These are phyloP conservation scores for Trypanosoma melophagium DNA, from an alignment of 208 protist species.

Conservation along the genomic window DNA sequence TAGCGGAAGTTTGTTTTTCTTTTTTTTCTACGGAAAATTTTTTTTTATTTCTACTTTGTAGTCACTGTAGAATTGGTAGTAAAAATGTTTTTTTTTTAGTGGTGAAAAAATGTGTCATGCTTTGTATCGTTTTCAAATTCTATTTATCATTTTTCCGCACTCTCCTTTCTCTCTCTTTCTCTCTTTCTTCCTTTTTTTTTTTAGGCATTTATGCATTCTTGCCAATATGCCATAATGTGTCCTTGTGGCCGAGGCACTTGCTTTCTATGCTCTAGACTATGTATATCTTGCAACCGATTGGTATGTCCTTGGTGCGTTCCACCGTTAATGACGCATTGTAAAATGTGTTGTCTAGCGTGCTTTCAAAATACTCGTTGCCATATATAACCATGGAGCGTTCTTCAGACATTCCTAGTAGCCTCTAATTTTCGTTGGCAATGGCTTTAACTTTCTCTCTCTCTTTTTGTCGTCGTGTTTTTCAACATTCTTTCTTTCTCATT, in stretches of 20 bases:
- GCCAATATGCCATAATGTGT: slow-evolving; percentile 44
- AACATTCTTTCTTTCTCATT: no score
- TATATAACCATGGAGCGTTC: slow-evolving; percentile 33
- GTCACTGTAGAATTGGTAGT: no score
- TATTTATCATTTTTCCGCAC: background rate
- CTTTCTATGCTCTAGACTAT: slow-evolving; percentile 57
- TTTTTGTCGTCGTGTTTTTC: background rate
- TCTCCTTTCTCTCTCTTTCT: slow-evolving; percentile 25
- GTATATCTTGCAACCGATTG: slow-evolving; percentile 61
- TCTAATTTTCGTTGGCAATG: background rate
- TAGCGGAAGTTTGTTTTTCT: slow-evolving; percentile 16
- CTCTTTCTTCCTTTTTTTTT: slow-evolving; percentile 16
- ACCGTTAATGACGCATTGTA: slow-evolving; percentile 67
- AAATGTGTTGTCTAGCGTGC: slow-evolving; percentile 65
- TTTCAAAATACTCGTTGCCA: slow-evolving; percentile 49
- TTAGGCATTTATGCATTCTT: slow-evolving; percentile 39
- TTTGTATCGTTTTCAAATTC: background rate
- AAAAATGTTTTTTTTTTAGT: no score
- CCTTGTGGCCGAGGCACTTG: slow-evolving; percentile 57
- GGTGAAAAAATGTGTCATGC: background rate
- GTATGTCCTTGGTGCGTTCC: slow-evolving; percentile 63
- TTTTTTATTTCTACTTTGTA: background rate
- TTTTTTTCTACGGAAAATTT: background rate
- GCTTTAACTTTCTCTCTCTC: background rate
- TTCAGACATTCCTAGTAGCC: background rate